Base-by-base conservation (phyloP, 331 rosid genomes). In the Quercus phellos region DNA sequence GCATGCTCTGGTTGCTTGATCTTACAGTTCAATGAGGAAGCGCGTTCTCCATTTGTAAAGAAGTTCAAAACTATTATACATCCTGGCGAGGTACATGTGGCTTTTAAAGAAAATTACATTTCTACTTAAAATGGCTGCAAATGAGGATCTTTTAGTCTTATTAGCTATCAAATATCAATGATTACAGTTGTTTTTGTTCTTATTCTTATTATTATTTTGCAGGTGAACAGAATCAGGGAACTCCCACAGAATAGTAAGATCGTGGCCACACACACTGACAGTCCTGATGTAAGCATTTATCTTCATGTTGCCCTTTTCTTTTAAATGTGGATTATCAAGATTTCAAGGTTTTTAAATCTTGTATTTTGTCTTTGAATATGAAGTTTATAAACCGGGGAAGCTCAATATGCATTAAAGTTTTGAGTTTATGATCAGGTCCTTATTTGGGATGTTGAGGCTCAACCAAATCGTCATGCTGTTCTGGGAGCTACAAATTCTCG, bases 191-290 rank as follows among this genome's bases (percentile, higher is more conserved):
- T 21, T 56, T 2, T 19, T 56, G 4, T 56, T 55, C 10, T n/a
- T n/a, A 5, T 9, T 6, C 3, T 55, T 19, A 2, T 56, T 56
- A 19, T 17, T 14, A 61, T 79, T 86, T 81, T 80, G 73, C 86
- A 95, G 99, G 98, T 95, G 69, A 95, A 95, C 90, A 89, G 99
- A 85, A 95, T 95, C 66, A 87, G 99, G 87, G 99, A 95, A 81
- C 92, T 95, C 80, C 98, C 98, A 1, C 97, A 90, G 78, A 95
- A 93, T 85, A 85, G 90, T 55, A 89, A 86, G 89, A 95, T 95
- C 42, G 96, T 95, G 76, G 99, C 99, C 51, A 95, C 99, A 13
- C 99, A 95, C 79, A 95, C 99, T 0, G 99, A 95, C 74, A 89
- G 98, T 80, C 99, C 99, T 81, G 98, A 93, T 89, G 99, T 95